Evolutionary conservation across 805 yeast species (phyloP).

Genomic region (Zygosaccharomyces siamensis): DNA sequence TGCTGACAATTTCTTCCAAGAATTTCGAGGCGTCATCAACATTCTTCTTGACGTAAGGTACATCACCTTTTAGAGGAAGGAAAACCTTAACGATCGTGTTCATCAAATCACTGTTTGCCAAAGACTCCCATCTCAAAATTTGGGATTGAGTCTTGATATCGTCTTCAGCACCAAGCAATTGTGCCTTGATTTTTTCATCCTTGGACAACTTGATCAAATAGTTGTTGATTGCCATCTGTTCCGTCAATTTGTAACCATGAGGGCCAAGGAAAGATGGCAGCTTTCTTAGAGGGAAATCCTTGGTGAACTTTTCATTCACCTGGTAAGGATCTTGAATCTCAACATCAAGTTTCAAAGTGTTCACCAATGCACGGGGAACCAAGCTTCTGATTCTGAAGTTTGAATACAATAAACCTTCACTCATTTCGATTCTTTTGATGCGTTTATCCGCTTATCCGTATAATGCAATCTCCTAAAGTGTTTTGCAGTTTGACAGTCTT

Average conservation of each 20-base stretch:
- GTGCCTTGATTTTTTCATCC: conserved; percentile 36
- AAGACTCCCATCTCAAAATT: conserved; percentile 73
- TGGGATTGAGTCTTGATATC: conserved; percentile 39
- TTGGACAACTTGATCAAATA: conserved; percentile 41
- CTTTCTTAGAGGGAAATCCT: conserved; percentile 59
- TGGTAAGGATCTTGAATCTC: conserved; percentile 37
- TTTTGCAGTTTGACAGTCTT: not conserved
- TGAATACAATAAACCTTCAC: conserved; percentile 61
- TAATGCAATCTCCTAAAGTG: not conserved
- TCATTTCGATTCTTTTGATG: conserved; percentile 40
- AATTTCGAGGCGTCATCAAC: conserved; percentile 44
- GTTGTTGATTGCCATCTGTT: conserved; percentile 58
- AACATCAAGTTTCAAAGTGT: conserved; percentile 57
- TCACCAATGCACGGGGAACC: conserved; percentile 49
- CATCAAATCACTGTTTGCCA: conserved; percentile 65
- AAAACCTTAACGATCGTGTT: conserved; percentile 45
- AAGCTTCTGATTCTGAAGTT: conserved; percentile 39
- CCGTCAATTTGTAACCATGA: conserved; percentile 67
- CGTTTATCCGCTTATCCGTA: not conserved
- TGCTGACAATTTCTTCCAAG: conserved; percentile 38
- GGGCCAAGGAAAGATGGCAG: conserved; percentile 68
- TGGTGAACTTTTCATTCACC: conserved; percentile 38
- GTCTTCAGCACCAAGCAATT: conserved; percentile 49
- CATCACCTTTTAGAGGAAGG: conserved; percentile 57
- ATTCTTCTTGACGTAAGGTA: conserved; percentile 74